Evolutionary conservation across 306 rosid species (phyloP).

Genomic region (Leucaena leucocephala): DNA sequence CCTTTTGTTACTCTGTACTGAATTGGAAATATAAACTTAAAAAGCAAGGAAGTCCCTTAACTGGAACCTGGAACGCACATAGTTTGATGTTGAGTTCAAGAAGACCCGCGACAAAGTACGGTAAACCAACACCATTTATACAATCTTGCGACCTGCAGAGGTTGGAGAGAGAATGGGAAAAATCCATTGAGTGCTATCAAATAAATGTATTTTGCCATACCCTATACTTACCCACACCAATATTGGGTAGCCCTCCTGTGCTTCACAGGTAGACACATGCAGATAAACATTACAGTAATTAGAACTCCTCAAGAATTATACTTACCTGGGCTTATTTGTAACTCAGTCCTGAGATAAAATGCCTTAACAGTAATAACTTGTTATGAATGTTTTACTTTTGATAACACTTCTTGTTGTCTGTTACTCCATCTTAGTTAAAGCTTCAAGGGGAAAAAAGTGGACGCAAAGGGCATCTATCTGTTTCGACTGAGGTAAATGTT

Average conservation of each 20-base stretch:
- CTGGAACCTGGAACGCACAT: background rate
- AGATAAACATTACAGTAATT: background rate
- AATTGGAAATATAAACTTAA: background rate
- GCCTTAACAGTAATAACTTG: background rate
- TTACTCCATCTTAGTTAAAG: conserved; percentile 63
- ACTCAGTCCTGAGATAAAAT: background rate
- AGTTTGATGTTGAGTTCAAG: background rate
- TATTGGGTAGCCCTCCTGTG: background rate
- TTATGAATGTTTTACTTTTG: conserved; percentile 28
- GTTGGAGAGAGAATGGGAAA: background rate
- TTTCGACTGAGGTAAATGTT: conserved; percentile 65
- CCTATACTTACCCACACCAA: background rate
- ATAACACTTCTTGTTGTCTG: background rate
- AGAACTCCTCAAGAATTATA: background rate
- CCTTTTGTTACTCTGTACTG: too few relatives aligned
- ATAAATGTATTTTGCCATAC: background rate
- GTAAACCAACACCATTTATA: background rate
- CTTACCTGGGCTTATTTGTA: conserved; percentile 1
- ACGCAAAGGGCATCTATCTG: conserved; percentile 74
- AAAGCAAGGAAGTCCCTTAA: background rate
- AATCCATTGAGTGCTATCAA: background rate
- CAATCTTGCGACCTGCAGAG: background rate
- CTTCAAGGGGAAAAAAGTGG: conserved; percentile 68
- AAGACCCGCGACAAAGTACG: background rate
- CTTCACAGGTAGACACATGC: background rate